A percentile compares a stretch with the other conserved stretches of the same genome.
These are phyloP conservation scores for Alternaria incomplexa DNA, from an alignment of 2,329 filamentous ascomycete species.

Conservation along the genomic window DNA sequence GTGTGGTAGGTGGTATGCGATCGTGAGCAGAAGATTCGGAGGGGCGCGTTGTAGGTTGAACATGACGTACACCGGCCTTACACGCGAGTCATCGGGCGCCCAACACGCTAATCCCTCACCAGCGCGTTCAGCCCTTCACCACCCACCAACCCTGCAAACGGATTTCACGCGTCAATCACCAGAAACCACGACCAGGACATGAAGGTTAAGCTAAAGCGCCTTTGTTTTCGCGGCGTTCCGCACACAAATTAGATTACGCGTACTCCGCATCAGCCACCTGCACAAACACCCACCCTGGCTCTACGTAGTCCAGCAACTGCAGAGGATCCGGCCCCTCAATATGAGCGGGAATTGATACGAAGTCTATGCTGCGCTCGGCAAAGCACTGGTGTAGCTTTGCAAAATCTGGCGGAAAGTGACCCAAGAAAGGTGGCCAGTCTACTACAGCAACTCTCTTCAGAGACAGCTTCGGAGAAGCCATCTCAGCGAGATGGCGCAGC, in stretches of 20 bases:
- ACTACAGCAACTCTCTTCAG: conserved; percentile 5
- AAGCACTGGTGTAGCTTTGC: conserved; percentile 3
- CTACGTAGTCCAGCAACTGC: conserved; percentile 5
- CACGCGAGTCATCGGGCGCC: conserved; percentile 2
- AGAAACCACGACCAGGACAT: neutral
- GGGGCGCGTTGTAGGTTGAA: conserved; percentile 9
- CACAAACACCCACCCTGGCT: conserved; percentile 10
- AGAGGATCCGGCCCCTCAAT: conserved; percentile 3
- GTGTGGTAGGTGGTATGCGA: neutral
- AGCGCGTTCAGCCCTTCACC: neutral
- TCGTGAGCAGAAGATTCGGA: conserved; percentile 2
- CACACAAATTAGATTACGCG: neutral
- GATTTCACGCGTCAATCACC: neutral
- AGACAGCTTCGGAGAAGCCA: neutral
- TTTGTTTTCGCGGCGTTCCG: neutral
- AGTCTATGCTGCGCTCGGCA: neutral
- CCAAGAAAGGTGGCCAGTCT: conserved; percentile 8
- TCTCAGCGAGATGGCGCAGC: neutral
- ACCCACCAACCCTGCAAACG: neutral
- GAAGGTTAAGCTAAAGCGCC: neutral
- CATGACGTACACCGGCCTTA: conserved; percentile 9
- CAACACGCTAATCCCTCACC: neutral
- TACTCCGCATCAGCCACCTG: conserved; percentile 1
- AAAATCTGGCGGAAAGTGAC: conserved; percentile 6
- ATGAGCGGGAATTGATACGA: conserved; percentile 4